Evolutionary conservation across 495 filamentous ascomycete genomes (phyloP), one percentile per base, ranked within the genome.

Genomic region (Talaromyces liani): DNA sequence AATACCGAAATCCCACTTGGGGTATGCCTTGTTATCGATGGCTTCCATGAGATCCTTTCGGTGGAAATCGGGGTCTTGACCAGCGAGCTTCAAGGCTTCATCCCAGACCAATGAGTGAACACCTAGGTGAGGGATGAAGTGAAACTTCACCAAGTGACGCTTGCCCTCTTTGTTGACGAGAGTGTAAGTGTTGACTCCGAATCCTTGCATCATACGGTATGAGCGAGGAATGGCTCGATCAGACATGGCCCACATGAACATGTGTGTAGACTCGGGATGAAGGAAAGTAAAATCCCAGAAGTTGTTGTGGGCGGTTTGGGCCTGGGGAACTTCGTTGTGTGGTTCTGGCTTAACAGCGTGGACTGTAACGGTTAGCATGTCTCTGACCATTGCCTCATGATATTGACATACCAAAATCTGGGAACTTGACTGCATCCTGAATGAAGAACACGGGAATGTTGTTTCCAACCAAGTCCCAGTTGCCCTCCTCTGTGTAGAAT

Each of bases 31-130:
- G 31, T 82, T 84, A 10, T 88, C 86, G 62, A 96, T 95, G n/a
- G 92, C 91, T 57, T 90, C 86, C 68, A 80, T 84, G 0, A 96
- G 79, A 66, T 95, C 91, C 71, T 91, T 92, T 61, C 90, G 85
- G 61, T 95, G 91, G 80, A 93, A 95, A 66, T 96, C 91, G 0
- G 91, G 91, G 67, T 95, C 89, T 72, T 94, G 87, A 2, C 89
- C 92, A 27, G 77, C 81, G 12, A 96, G 77, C 78, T 94, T 94
- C 63, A 93, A 68, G 1, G 91, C 92, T 71, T 95, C 91, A 68
- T 95, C 92, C 90, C 90, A 95, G 0, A 93, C 89, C 0, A 95
- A 76, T 2, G 89, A 92, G 73, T 93, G 89, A 0, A 93, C 89
- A 39, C 92, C 91, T 12, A 93, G 79, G 47, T 88, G 85, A 0